These are phyloP conservation scores for Codiaeum variegatum DNA, from an alignment of 441 rosid species.

Conservation along the genomic window DNA sequence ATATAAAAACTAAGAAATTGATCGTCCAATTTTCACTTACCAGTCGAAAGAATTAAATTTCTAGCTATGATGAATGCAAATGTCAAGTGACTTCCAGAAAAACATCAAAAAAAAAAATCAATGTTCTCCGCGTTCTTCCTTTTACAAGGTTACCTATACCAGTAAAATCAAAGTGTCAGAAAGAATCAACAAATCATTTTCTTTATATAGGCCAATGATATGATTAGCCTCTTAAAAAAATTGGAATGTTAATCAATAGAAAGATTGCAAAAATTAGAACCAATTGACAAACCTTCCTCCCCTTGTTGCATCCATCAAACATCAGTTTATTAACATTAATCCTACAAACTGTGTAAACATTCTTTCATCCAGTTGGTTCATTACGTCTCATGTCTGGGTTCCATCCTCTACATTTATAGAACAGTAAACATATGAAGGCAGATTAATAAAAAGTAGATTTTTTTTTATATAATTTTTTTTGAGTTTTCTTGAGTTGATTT, in stretches of 20 bases:
- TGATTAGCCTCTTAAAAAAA: background rate
- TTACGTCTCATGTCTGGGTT: background rate
- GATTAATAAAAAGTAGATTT: background rate
- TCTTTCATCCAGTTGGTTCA: background rate
- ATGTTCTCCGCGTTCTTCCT: background rate
- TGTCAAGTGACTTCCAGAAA: background rate
- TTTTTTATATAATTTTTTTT: background rate
- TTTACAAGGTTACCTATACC: background rate
- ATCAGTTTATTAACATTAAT: background rate
- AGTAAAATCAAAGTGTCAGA: background rate
- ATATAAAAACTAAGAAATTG: background rate
- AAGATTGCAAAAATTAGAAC: background rate
- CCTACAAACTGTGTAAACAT: background rate
- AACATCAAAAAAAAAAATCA: too few relatives aligned
- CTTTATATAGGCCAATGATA: too few relatives aligned
- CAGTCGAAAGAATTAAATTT: background rate
- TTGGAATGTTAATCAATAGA: background rate
- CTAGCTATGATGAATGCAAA: background rate
- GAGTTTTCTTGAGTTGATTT: background rate
- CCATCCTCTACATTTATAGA: background rate
- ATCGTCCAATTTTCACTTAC: background rate
- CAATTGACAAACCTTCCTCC: background rate
- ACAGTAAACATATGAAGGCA: background rate
- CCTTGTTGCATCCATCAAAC: background rate
- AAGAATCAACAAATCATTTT: background rate